phyloP scores from a whole-genome alignment of 805 yeast species.

The Yarrowia hollandica region DNA sequence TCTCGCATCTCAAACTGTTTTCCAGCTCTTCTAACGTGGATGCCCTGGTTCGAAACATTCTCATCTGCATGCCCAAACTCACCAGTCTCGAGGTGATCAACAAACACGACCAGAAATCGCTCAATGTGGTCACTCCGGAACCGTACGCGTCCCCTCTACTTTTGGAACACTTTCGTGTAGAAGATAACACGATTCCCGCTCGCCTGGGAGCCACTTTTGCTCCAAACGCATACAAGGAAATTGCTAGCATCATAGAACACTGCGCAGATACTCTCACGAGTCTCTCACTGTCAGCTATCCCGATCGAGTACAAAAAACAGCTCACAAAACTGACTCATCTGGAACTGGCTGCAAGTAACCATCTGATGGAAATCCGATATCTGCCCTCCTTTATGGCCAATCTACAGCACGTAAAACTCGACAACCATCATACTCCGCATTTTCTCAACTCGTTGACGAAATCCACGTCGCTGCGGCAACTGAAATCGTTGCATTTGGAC shows the following conservation, averaged over 20 bases:
- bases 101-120: not conserved
- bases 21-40: conserved; percentile 1
- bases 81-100: conserved; percentile 5
- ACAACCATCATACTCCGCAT: conserved; percentile 26
- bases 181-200: not conserved
- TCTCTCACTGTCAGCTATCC: not conserved
- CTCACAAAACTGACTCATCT: not conserved
- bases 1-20: not conserved
- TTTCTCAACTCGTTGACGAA: conserved; percentile 21
- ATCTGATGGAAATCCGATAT: conserved; percentile 1
- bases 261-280: not conserved
- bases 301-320: not conserved
- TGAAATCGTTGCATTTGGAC: conserved; percentile 12
- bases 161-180: not conserved
- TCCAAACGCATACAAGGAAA: not conserved
- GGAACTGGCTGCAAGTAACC: conserved; percentile 5
- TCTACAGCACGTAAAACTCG: conserved; percentile 6
- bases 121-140: not conserved
- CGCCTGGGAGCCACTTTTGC: not conserved
- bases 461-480: not conserved
- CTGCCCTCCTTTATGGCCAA: conserved; percentile 1
- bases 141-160: not conserved
- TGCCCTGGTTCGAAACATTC: not conserved
- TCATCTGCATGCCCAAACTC: conserved; percentile 10
- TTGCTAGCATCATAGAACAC: not conserved